Conservation (phyloP, 2,329 filamentous ascomycete species). For the Colletotrichum caudatum region DNA sequence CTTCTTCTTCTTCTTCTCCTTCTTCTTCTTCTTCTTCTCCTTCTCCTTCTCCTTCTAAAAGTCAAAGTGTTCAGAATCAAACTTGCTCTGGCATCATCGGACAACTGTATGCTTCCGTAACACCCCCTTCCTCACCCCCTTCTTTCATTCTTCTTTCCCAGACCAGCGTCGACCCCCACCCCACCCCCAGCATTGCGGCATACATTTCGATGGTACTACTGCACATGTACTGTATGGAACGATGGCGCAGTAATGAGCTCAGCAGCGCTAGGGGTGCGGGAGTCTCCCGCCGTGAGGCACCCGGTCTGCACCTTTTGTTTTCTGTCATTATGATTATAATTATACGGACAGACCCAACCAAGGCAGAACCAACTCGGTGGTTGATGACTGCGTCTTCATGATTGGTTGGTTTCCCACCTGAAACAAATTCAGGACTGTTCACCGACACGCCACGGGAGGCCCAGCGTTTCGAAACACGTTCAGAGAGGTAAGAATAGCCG, state of each 20-base stretch:
- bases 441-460: slow-evolving; percentile 37
- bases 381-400: slow-evolving; percentile 15
- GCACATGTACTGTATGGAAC: not conserved
- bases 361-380: slow-evolving; percentile 13
- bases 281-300: not conserved
- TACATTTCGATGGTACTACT: not conserved
- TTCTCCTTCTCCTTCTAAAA: no score
- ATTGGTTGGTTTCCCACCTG: slow-evolving; percentile 38
- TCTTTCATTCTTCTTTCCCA: not conserved
- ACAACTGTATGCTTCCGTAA: not conserved
- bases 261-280: not conserved
- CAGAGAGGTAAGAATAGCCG: slow-evolving; percentile 26
- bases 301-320: slow-evolving; percentile 2
- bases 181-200: not conserved
- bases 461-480: slow-evolving; percentile 41
- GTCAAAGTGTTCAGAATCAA: not conserved
- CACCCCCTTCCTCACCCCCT: no score
- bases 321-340: not conserved
- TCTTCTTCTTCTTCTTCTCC: not conserved
- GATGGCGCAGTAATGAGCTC: slow-evolving; percentile 3
- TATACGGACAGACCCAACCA: slow-evolving; percentile 21
- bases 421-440: slow-evolving; percentile 44
- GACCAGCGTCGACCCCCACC: not conserved
- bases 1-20: not conserved
- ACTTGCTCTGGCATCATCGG: not conserved